phyloP scores from a whole-genome alignment of 345 rosid genomes.

The Eucalyptus erythrocorys region DNA sequence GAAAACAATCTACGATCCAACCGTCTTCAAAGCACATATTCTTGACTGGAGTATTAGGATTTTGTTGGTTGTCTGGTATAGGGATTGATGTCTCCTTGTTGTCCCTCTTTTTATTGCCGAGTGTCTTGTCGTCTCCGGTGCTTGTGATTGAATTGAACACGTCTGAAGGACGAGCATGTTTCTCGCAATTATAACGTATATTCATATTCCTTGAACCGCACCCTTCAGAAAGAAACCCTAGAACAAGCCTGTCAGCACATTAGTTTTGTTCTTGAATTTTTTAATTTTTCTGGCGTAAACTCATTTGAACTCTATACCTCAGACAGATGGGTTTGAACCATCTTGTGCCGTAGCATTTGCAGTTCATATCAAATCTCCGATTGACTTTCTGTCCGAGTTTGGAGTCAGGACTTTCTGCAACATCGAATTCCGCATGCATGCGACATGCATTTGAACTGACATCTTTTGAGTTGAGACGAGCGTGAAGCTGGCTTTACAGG shows the following conservation, averaged over 20 bases:
- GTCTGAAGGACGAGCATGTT: not conserved
- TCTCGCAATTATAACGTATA: not conserved
- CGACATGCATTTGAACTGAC: not conserved
- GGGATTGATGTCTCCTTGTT: constrained; percentile 27
- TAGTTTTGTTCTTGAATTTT: not conserved
- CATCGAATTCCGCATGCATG: not conserved
- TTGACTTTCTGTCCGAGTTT: not conserved
- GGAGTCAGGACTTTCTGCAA: not conserved
- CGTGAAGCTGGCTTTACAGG: not conserved
- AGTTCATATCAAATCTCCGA: not conserved
- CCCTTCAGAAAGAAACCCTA: not conserved
- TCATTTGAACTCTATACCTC: not conserved
- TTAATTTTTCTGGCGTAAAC: not conserved
- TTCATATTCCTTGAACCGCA: not conserved
- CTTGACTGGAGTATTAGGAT: constrained; percentile 18
- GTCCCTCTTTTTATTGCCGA: constrained; percentile 11
- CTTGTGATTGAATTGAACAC: not conserved
- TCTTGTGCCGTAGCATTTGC: not conserved
- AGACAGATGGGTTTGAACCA: not conserved
- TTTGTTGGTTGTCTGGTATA: constrained; percentile 14
- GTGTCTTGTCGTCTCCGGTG: not conserved
- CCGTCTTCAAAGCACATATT: not conserved
- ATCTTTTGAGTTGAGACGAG: not conserved
- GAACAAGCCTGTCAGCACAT: not conserved
- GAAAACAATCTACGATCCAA: not conserved